Percentiles rank a stretch among this genome's conserved stretches.
phyloP scores from a whole-genome alignment of 805 yeast genomes.

The Saccharomyces jurei region DNA sequence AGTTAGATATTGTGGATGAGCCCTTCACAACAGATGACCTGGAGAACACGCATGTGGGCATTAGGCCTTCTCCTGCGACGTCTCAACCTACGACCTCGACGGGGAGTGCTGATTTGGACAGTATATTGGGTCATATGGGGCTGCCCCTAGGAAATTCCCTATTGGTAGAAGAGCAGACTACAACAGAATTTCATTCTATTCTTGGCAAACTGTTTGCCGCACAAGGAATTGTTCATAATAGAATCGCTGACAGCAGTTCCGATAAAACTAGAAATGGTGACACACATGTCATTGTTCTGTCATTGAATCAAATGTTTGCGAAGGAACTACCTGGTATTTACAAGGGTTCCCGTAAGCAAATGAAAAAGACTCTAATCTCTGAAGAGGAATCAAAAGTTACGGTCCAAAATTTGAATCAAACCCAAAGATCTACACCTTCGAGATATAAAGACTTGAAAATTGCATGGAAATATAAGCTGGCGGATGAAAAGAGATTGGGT shows the following conservation, averaged over 20 bases:
- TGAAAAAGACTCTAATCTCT: constrained; percentile 49
- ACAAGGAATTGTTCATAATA: constrained; percentile 64
- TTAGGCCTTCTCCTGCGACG: constrained; percentile 65
- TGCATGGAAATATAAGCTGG: constrained; percentile 86
- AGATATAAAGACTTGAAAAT: constrained; percentile 55
- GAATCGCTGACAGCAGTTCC: constrained; percentile 32
- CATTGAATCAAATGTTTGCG: constrained; percentile 51
- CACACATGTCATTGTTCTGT: constrained; percentile 59
- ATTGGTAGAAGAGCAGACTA: constrained; percentile 72
- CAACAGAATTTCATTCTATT: constrained; percentile 78
- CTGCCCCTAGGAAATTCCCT: constrained; percentile 69
- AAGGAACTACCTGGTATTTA: constrained; percentile 71
- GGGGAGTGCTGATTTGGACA: constrained; percentile 71
- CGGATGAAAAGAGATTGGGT: constrained; percentile 22
- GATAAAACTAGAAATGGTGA: constrained; percentile 24
- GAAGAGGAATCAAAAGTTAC: constrained; percentile 56
- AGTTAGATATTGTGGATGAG: constrained; percentile 1
- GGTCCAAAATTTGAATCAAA: constrained; percentile 54
- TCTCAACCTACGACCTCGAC: constrained; percentile 74
- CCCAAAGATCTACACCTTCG: constrained; percentile 13
- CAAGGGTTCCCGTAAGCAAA: constrained; percentile 58
- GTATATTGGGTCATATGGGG: constrained; percentile 70
- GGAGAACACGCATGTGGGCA: constrained; percentile 41
- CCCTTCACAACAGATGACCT: neutral
- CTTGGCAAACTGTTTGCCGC: constrained; percentile 62